A percentile compares a stretch with the other conserved stretches of the same genome.
Evolutionary conservation across 2,329 filamentous ascomycete genomes (phyloP).

Genomic region (Venturia asperata): DNA sequence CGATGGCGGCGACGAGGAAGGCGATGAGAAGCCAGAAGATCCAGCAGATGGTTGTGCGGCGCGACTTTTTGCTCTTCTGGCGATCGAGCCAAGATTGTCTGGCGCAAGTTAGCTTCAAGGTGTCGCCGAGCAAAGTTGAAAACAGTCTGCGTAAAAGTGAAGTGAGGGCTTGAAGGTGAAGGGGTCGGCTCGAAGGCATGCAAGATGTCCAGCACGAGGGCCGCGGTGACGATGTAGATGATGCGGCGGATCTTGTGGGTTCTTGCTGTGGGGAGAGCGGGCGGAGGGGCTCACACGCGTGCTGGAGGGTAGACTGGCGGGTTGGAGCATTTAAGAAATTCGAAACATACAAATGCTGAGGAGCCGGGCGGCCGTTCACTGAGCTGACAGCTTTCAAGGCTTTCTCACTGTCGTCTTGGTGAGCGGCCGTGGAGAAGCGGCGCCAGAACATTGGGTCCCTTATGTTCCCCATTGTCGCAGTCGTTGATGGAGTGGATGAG

Average conservation of each 20-base stretch:
- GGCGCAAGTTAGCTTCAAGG: not conserved
- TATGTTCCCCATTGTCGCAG: constrained; percentile 26
- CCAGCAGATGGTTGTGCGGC: constrained; percentile 43
- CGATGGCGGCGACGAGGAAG: constrained; percentile 39
- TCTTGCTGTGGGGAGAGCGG: not conserved
- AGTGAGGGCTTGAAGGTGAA: not conserved
- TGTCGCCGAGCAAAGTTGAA: too few species aligned
- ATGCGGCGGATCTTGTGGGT: constrained; percentile 36
- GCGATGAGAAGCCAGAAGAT: constrained; percentile 41
- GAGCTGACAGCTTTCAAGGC: not conserved
- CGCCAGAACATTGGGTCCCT: constrained; percentile 55
- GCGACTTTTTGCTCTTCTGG: constrained; percentile 42
- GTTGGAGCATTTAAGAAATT: not conserved
- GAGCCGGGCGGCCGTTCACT: constrained; percentile 21
- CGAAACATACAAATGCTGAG: constrained; percentile 35
- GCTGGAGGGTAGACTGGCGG: not conserved
- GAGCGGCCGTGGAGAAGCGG: constrained; percentile 52
- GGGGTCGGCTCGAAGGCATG: not conserved
- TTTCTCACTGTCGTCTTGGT: constrained; percentile 44
- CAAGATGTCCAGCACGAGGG: constrained; percentile 30
- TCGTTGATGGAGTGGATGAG: not conserved
- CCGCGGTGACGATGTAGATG: constrained; percentile 41
- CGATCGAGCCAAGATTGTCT: constrained; percentile 49
- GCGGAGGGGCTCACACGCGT: not conserved
- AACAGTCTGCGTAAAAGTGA: too few species aligned